A percentile compares a stretch with the other conserved stretches of the same genome.
These are phyloP conservation scores for Zymoseptoria ardabiliae DNA, from an alignment of 2,329 filamentous ascomycete species.

Conservation along the genomic window DNA sequence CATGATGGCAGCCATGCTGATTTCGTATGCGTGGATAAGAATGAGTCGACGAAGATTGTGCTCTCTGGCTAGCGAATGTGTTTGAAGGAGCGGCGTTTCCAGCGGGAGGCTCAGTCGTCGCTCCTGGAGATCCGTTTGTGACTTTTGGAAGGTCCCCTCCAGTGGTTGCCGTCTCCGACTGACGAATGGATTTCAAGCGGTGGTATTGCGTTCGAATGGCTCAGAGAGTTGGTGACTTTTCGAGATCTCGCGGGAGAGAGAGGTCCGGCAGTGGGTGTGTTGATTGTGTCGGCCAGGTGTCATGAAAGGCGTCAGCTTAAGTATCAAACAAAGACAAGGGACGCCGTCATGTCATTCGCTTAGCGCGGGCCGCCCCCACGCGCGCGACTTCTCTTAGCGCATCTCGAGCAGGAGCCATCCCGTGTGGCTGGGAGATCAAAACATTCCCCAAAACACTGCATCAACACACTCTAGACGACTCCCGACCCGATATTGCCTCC, in stretches of 20 bases:
- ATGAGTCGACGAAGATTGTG: background rate
- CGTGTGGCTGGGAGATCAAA: background rate
- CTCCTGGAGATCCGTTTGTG: no score
- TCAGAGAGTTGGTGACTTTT: background rate
- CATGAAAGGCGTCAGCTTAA: background rate
- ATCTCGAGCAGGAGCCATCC: background rate
- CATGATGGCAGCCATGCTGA: conserved; percentile 40
- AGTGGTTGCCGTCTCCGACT: background rate
- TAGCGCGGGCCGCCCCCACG: background rate
- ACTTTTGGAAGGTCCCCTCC: background rate
- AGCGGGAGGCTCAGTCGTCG: background rate
- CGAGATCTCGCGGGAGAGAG: background rate
- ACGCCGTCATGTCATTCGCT: background rate
- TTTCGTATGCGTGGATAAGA: background rate
- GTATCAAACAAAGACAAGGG: background rate
- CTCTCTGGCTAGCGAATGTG: background rate
- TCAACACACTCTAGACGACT: background rate
- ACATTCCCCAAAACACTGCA: background rate
- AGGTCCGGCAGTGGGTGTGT: no score
- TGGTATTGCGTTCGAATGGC: background rate
- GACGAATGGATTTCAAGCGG: background rate
- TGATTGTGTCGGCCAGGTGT: background rate
- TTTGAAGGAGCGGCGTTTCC: background rate
- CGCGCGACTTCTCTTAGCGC: background rate
- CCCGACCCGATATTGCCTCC: background rate